Conservation (phyloP, 2,329 filamentous ascomycete species). For the Aspergillus ochraceoroseus region DNA sequence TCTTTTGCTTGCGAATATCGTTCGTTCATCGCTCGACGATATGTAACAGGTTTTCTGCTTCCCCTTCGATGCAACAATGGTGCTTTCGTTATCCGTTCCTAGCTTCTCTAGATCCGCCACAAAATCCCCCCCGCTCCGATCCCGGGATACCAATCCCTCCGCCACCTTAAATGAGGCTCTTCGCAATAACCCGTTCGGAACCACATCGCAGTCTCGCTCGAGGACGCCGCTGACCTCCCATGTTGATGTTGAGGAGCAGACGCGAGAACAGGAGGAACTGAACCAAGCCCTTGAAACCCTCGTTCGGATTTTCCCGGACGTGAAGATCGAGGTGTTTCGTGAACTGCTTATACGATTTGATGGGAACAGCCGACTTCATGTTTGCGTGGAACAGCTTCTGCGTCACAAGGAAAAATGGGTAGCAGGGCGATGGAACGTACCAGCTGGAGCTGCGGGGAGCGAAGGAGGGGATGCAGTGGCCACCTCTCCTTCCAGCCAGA, state of each 20-base stretch:
- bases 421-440: conserved; percentile 44
- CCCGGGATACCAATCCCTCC: conserved; percentile 25
- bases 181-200: conserved; percentile 44
- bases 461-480: conserved; percentile 4
- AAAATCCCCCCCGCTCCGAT: conserved; percentile 27
- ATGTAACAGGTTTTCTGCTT: conserved; percentile 29
- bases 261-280: conserved; percentile 37
- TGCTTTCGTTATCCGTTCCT: conserved; percentile 38
- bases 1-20: background rate
- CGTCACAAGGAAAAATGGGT: conserved; percentile 47
- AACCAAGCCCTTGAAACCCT: conserved; percentile 42
- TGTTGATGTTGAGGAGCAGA: conserved; percentile 29
- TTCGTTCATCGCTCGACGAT: conserved; percentile 16
- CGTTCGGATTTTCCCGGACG: conserved; percentile 44
- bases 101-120: conserved; percentile 33
- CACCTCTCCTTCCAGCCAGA: background rate
- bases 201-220: conserved; percentile 27
- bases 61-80: conserved; percentile 29
- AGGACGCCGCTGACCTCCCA: conserved; percentile 17
- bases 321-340: conserved; percentile 46
- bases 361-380: conserved; percentile 44
- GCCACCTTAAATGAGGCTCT: conserved; percentile 43
- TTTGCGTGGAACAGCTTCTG: conserved; percentile 47
- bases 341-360: conserved; percentile 46
- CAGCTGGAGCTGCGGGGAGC: conserved; percentile 19